Percentiles rank a stretch among this genome's conserved stretches.
These are phyloP conservation scores for Rugosomyces carneus DNA, from an alignment of 1,284 basidiomycete species.

Conservation along the genomic window DNA sequence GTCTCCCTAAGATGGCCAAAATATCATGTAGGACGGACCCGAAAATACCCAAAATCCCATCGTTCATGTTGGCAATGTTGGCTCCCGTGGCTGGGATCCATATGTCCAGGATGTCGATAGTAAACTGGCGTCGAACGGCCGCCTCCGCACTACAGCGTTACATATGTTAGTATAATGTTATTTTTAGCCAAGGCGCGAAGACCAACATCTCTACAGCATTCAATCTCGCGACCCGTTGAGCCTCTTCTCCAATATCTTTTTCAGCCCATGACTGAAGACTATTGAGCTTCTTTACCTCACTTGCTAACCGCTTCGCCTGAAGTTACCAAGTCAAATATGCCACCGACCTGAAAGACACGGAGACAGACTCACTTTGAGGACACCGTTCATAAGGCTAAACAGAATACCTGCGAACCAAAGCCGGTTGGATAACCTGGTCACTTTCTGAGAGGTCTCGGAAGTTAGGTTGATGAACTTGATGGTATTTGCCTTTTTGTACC, in stretches of 20 bases:
- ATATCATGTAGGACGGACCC: slow-evolving; percentile 47
- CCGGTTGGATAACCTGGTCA: slow-evolving; percentile 73
- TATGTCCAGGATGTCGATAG: slow-evolving; percentile 77
- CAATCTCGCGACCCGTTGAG: slow-evolving; percentile 58
- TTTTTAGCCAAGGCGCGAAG: neutral
- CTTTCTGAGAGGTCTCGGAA: slow-evolving; percentile 58
- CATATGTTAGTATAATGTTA: slow-evolving; percentile 8
- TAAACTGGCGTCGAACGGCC: slow-evolving; percentile 69
- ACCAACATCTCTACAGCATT: slow-evolving; percentile 53
- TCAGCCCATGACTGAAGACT: slow-evolving; percentile 41
- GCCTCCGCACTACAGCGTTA: slow-evolving; percentile 50
- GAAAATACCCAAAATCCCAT: slow-evolving; percentile 79
- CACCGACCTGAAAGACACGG: neutral
- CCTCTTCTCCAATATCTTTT: slow-evolving; percentile 63
- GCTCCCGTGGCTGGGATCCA: slow-evolving; percentile 87
- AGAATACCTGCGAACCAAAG: slow-evolving; percentile 91
- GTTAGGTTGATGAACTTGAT: slow-evolving; percentile 66
- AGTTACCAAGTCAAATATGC: neutral
- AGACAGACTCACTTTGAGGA: slow-evolving; percentile 51
- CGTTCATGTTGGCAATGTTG: slow-evolving; percentile 76
- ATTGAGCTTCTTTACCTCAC: slow-evolving; percentile 50
- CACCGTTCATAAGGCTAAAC: slow-evolving; percentile 65
- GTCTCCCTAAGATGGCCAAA: neutral
- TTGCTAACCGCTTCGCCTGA: slow-evolving; percentile 54
- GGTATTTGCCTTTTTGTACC: slow-evolving; percentile 46